A percentile compares a stretch with the other conserved stretches of the same genome.
phyloP scores from a whole-genome alignment of 2,329 filamentous ascomycete species.

The Trichoderma semiorbis region DNA sequence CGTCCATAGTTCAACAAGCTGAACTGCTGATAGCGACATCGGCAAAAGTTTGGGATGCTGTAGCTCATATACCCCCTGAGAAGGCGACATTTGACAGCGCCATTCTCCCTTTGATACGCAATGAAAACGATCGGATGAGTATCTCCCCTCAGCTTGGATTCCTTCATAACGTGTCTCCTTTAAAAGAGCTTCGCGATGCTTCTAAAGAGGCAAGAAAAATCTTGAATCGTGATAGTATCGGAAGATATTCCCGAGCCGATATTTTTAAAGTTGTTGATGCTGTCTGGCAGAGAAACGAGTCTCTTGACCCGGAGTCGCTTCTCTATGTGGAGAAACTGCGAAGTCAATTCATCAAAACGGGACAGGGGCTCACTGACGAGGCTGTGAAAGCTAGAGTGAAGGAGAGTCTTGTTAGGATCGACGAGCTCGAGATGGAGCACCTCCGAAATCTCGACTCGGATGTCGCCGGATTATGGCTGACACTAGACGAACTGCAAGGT shows the following conservation, averaged over 20 bases:
- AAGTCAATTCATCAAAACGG: not conserved
- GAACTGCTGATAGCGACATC: not conserved
- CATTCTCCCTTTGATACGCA: slow-evolving; percentile 60
- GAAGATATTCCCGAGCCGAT: slow-evolving; percentile 70
- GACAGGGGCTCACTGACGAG: slow-evolving; percentile 1
- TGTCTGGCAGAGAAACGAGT: slow-evolving; percentile 30
- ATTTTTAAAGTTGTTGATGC: slow-evolving; percentile 60
- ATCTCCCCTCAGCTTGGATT: slow-evolving; percentile 64
- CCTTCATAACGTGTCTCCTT: slow-evolving; percentile 69
- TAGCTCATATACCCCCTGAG: slow-evolving; percentile 48
- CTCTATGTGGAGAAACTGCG: slow-evolving; percentile 1
- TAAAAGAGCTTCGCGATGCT: slow-evolving; percentile 62
- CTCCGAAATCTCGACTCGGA: slow-evolving; percentile 70
- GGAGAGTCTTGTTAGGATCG: not conserved
- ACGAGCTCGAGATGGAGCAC: slow-evolving; percentile 4
- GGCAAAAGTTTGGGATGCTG: slow-evolving; percentile 28
- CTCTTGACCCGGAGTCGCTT: not conserved
- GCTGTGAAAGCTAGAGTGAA: not conserved
- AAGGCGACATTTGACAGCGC: slow-evolving; percentile 45
- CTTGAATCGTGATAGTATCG: slow-evolving; percentile 68
- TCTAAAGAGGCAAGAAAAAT: slow-evolving; percentile 68
- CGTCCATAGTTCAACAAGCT: not conserved
- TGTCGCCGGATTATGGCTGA: slow-evolving; percentile 69
- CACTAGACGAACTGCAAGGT: slow-evolving; percentile 62
- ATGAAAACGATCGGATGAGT: slow-evolving; percentile 60